A percentile compares a stretch with the other conserved stretches of the same genome.
phyloP scores from a whole-genome alignment of 768 basidiomycete genomes.

The Xerocomellus amylosporus region DNA sequence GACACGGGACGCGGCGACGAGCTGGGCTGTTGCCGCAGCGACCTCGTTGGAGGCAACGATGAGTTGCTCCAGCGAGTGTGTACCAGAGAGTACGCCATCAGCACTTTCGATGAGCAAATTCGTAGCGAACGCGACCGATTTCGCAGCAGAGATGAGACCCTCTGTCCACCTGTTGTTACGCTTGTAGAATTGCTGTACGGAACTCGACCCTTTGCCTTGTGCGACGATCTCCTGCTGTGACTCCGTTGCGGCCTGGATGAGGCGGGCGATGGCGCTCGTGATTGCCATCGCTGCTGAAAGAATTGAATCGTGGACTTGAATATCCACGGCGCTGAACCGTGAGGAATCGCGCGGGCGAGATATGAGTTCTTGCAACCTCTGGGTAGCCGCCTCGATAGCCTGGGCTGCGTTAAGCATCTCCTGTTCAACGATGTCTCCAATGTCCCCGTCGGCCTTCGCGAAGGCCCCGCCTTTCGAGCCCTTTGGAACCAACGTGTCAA shows the following conservation, averaged over 20 bases:
- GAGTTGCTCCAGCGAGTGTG: conserved; percentile 95
- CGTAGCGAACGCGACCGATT: conserved; percentile 96
- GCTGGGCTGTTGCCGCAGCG: conserved; percentile 93
- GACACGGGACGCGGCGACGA: conserved; percentile 97
- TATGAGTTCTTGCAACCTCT: conserved; percentile 88
- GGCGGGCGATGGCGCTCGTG: conserved; percentile 89
- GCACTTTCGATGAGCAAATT: conserved; percentile 94
- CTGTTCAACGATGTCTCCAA: conserved; percentile 93
- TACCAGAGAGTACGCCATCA: conserved; percentile 95
- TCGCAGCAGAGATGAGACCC: conserved; percentile 96
- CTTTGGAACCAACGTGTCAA: conserved; percentile 86
- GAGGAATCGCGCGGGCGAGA: conserved; percentile 81
- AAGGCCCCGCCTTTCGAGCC: conserved; percentile 66
- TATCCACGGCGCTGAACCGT: conserved; percentile 86
- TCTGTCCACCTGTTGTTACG: conserved; percentile 99
- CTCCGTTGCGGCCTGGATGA: conserved; percentile 95
- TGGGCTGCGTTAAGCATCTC: conserved; percentile 93
- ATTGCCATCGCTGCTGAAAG: conserved; percentile 91
- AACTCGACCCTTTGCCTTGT: conserved; percentile 89
- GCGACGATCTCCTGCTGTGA: conserved; percentile 98
- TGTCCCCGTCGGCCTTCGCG: conserved; percentile 82
- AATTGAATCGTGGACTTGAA: conserved; percentile 98
- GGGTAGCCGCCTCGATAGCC: conserved; percentile 92
- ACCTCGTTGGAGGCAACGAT: conserved; percentile 99
- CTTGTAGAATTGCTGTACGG: conserved; percentile 98